Conservation (phyloP, 2,329 filamentous ascomycete species). For the Leptosphaerulina australis region DNA sequence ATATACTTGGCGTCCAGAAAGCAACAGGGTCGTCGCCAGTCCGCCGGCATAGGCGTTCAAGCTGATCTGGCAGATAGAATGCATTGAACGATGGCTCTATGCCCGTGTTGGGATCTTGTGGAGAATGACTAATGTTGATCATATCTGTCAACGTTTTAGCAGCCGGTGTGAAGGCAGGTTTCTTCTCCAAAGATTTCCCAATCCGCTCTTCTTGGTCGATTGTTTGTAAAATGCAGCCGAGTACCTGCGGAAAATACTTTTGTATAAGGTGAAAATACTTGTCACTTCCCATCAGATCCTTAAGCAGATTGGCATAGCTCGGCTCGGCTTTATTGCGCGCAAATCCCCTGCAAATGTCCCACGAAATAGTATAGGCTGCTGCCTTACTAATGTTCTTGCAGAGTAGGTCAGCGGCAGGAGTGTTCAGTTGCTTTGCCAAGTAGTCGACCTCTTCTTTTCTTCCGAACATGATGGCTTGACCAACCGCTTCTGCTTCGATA, state of each 20-base stretch:
- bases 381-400: constrained; percentile 74
- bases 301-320: constrained; percentile 70
- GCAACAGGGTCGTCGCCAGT: constrained; percentile 64
- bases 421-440: constrained; percentile 59
- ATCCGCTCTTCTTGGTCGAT: constrained; percentile 55
- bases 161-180: constrained; percentile 63
- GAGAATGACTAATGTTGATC: constrained; percentile 69
- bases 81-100: constrained; percentile 88
- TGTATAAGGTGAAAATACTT: constrained; percentile 68
- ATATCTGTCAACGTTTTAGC: constrained; percentile 72
- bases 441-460: constrained; percentile 67
- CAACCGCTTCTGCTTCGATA: constrained; percentile 77
- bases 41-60: constrained; percentile 77
- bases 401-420: constrained; percentile 48
- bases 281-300: constrained; percentile 71
- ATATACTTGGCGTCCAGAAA: constrained; percentile 78
- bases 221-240: constrained; percentile 75
- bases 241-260: constrained; percentile 74
- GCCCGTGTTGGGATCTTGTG: constrained; percentile 69
- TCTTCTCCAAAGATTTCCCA: constrained; percentile 61
- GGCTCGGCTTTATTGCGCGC: constrained; percentile 50
- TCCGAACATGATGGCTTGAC: constrained; percentile 81
- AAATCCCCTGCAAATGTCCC: constrained; percentile 64
- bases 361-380: constrained; percentile 82
- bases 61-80: constrained; percentile 74